A percentile compares a stretch with the other conserved stretches of the same genome.
phyloP scores from a whole-genome alignment of 73 alveolate species.

The Paramecium primaurelia region DNA sequence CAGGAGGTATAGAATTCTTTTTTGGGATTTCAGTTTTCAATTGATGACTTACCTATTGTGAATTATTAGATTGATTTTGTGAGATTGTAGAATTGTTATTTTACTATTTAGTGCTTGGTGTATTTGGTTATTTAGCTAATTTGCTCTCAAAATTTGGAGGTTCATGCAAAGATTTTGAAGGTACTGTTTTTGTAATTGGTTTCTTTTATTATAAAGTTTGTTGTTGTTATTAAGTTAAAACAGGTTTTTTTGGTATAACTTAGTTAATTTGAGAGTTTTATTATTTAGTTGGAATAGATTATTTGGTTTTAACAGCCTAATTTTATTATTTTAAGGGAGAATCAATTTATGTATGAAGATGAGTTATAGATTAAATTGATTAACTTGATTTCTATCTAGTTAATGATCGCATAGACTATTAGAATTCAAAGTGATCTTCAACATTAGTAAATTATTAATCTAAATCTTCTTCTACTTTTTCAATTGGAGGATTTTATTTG shows the following conservation, averaged over 20 bases:
- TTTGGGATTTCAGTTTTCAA: background rate
- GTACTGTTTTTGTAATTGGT: background rate
- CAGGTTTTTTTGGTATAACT: background rate
- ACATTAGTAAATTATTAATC: background rate
- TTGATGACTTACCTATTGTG: background rate
- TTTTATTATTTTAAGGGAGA: background rate
- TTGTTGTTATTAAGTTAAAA: background rate
- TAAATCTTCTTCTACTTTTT: background rate
- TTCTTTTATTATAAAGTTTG: background rate
- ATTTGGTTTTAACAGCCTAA: background rate
- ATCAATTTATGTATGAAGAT: background rate
- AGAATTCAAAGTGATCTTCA: background rate
- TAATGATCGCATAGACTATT: constrained; percentile 28
- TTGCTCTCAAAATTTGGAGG: background rate
- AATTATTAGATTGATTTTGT: background rate
- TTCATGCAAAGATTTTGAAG: constrained; percentile 31
- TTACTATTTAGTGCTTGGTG: background rate
- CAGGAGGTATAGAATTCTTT: background rate
- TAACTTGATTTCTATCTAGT: constrained; percentile 20
- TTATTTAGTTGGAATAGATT: background rate
- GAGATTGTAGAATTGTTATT: background rate
- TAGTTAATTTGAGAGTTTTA: background rate
- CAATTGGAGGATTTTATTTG: background rate
- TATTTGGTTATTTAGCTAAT: background rate
- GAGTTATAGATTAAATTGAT: background rate